These are phyloP conservation scores for Phytopythium cucurbitacearum DNA, from an alignment of 352 stramenopile species.

Conservation along the genomic window DNA sequence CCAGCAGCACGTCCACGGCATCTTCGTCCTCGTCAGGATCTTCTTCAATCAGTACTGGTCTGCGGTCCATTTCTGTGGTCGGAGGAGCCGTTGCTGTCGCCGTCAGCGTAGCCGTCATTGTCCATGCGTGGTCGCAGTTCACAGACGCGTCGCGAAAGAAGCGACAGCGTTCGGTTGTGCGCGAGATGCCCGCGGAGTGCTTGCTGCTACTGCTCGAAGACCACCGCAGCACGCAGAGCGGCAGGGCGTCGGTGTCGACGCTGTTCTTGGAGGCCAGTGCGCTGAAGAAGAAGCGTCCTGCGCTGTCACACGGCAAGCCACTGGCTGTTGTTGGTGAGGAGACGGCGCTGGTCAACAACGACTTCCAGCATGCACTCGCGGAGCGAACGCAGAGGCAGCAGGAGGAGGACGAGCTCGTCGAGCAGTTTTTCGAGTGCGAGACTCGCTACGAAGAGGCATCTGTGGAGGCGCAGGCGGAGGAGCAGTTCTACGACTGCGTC, in stretches of 20 bases:
- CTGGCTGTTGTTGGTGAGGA: too few species aligned
- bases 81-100: slow-evolving; percentile 76
- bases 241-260: slow-evolving; percentile 19
- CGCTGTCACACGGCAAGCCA: background rate
- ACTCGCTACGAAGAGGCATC: slow-evolving; percentile 47
- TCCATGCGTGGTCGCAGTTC: slow-evolving; percentile 81
- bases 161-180: slow-evolving; percentile 64
- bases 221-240: slow-evolving; percentile 25
- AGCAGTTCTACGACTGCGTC: slow-evolving; percentile 72
- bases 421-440: slow-evolving; percentile 83
- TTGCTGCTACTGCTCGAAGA: slow-evolving; percentile 74
- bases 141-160: slow-evolving; percentile 59
- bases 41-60: slow-evolving; percentile 11
- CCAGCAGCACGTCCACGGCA: background rate
- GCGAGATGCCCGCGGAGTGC: slow-evolving; percentile 68
- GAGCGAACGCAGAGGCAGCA: slow-evolving; percentile 10
- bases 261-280: slow-evolving; percentile 25
- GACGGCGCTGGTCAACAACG: background rate
- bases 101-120: slow-evolving; percentile 69
- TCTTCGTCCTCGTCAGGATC: background rate
- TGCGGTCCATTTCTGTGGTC: slow-evolving; percentile 60
- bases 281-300: slow-evolving; percentile 12
- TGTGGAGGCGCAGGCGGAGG: slow-evolving; percentile 39
- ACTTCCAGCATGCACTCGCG: slow-evolving; percentile 6
- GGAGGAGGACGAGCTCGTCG: slow-evolving; percentile 54